Evolutionary conservation across 2,329 filamentous ascomycete genomes (phyloP), one percentile per base, ranked within the genome.

Genomic region (Pestalotiopsis fici): DNA sequence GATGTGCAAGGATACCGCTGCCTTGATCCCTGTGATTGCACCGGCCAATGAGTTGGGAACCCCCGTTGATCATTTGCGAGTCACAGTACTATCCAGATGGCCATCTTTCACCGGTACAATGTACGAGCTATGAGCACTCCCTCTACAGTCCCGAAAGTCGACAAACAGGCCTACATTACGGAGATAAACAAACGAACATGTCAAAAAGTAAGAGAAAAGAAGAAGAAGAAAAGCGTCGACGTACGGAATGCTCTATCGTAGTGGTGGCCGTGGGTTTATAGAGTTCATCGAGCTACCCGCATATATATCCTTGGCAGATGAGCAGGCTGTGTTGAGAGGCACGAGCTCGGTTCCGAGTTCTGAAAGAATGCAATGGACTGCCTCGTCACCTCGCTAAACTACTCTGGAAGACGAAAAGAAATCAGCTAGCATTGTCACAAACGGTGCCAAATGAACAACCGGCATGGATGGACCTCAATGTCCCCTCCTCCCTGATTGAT

Each of bases 1-100:
- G 55, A 57, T 27, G 27, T 57, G 57, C 57, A 60, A 60, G 57
- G 57, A 37, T 31, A 35, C 57, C 57, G 57, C 28, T 39, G 57
- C 28, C 37, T n/a, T 18, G 27, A 60, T n/a, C 57, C 57, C 57
- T 60, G 57, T 23, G 27, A 13, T 28, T 11, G 25, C 57, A 60
- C n/a, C 18, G 31, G 31, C 57, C n/a, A n/a, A 60, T 25, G 27
- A n/a, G 18, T n/a, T 35, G 28, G 27, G 15, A 50, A 39, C 57
- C 57, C 57, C n/a, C 18, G 57, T 37, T 60, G 23, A 18, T 39
- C 31, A 23, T 60, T 60, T 37, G n/a, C n/a, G 27, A 31, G 57
- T 57, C 15, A 27, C 31, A 35, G 31, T 35, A 18, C 18, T 47
- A 11, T 18, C 39, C 39, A 47, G 39, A 11, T 47, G n/a, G n/a